Conservation (phyloP, 441 rosid species). For the Erysimum cheiri region DNA sequence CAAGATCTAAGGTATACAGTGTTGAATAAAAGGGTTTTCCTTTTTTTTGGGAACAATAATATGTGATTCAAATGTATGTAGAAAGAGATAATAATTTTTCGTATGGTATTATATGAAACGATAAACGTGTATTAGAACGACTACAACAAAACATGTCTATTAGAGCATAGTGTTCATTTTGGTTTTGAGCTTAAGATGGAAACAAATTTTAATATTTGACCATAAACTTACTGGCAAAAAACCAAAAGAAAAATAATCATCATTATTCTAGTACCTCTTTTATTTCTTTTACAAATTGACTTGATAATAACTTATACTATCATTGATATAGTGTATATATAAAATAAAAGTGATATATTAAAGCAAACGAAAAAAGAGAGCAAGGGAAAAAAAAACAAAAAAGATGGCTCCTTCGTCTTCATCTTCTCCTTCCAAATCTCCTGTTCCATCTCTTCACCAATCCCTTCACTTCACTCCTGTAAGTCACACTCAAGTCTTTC, state of each 20-base stretch:
- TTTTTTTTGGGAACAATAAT: neutral
- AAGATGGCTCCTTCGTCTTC: constrained; percentile 73
- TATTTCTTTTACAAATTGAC: constrained; percentile 26
- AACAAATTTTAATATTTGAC: constrained; percentile 40
- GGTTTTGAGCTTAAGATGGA: constrained; percentile 34
- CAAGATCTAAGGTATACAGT: neutral
- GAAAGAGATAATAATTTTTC: constrained; percentile 1
- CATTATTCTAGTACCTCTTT: constrained; percentile 8
- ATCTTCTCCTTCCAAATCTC: constrained; percentile 62
- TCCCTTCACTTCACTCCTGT: constrained; percentile 74
- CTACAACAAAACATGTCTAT: constrained; percentile 25
- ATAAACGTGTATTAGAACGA: constrained; percentile 17
- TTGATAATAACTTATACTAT: constrained; percentile 31
- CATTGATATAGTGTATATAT: constrained; percentile 25
- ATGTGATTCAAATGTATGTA: constrained; percentile 1
- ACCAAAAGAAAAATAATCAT: constrained; percentile 1
- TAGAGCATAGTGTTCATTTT: constrained; percentile 16
- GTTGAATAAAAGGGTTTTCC: neutral
- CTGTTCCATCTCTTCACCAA: constrained; percentile 58
- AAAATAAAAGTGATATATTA: constrained; percentile 28
- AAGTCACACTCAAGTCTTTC: constrained; percentile 44
- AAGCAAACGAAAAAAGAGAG: neutral
- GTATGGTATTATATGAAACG: neutral
- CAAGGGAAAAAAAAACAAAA: neutral
- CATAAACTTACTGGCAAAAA: neutral